Evolutionary conservation across 202 grass and related monocot species (phyloP), one percentile per base, ranked within the genome.

Genomic region (Miscanthus sacchariflorus): DNA sequence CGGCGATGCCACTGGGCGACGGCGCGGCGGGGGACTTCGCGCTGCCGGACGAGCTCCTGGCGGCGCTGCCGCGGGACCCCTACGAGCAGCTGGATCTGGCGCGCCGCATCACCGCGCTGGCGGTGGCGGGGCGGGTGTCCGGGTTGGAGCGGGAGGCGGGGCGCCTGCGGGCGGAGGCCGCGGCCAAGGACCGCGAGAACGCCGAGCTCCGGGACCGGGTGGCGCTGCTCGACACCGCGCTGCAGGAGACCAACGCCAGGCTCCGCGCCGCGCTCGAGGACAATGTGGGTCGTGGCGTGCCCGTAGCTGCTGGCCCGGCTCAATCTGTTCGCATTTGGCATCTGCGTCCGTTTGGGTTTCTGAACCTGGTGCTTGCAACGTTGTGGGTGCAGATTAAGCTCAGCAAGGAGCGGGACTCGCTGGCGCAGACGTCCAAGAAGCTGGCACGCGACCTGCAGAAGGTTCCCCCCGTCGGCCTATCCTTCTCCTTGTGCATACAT

Each of bases 41-140:
- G 68, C 93, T 99, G 43, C 89, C 96, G 25, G 81, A 90, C 38
- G 94, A 93, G 81, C 61, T 99, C 52, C 82, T 92, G 86, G 94
- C 92, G 21, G 92, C 91, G 89, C 89, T 99, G 74, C 96, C 96
- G 49, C 73, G 79, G 77, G 94, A 96, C 83, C 91, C 92, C 0
- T 91, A 93, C 84, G 94, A 95, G 78, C 94, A 95, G 88, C 92
- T 96, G 83, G 92, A 99, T 92, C 86, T 99, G 78, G 96, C 94
- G 42, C 89, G 89, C 23, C 92, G 91, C 81, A 96, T 99, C 85
- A 92, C 94, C 49, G 92, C 94, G 83, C 76, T 96, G 84, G 96
- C 94, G 49, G 88, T 96, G 19, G 81, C 94, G 9, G 95, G 92
- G 5, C 87, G 92, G 69, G 92, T 95, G 3, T 87, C 94, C 6